Evolutionary conservation across 83 land plant genomes (phyloP).

Genomic region (Thuja plicata): DNA sequence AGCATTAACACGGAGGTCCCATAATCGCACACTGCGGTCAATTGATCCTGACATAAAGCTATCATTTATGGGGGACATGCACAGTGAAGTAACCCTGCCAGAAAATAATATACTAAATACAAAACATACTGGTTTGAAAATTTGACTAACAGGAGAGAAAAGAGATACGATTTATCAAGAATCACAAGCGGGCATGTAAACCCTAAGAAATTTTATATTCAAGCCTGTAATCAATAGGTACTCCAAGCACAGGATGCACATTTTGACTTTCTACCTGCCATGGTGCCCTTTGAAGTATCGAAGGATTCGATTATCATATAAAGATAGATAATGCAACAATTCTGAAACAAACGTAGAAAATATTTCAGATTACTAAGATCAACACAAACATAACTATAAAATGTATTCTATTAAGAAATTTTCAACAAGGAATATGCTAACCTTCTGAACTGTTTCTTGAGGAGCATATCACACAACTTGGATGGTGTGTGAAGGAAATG

Average conservation of each 20-base stretch:
- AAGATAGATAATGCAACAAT: constrained; percentile 77
- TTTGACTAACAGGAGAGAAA: background rate
- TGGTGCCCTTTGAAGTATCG: constrained; percentile 95
- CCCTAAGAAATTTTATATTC: background rate
- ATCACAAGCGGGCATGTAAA: background rate
- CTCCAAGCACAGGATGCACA: background rate
- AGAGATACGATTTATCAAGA: background rate
- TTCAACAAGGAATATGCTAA: constrained; percentile 1
- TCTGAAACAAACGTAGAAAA: constrained; percentile 41
- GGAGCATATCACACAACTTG: constrained; percentile 86
- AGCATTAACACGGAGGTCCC: constrained; percentile 97
- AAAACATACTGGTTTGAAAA: background rate
- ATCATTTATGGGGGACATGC: constrained; percentile 83
- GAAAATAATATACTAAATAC: background rate
- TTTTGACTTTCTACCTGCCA: constrained; percentile 52
- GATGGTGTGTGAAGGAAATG: constrained; percentile 94
- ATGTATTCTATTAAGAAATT: background rate
- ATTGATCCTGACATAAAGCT: constrained; percentile 87
- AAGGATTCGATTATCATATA: constrained; percentile 92
- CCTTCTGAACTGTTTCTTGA: constrained; percentile 80
- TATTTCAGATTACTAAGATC: constrained; percentile 2
- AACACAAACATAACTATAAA: background rate
- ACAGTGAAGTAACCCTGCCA: constrained; percentile 80
- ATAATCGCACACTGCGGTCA: constrained; percentile 87
- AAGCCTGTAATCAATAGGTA: background rate